Base-by-base conservation (phyloP, 2,329 filamentous ascomycete genomes). In the Cordyceps farinosa region DNA sequence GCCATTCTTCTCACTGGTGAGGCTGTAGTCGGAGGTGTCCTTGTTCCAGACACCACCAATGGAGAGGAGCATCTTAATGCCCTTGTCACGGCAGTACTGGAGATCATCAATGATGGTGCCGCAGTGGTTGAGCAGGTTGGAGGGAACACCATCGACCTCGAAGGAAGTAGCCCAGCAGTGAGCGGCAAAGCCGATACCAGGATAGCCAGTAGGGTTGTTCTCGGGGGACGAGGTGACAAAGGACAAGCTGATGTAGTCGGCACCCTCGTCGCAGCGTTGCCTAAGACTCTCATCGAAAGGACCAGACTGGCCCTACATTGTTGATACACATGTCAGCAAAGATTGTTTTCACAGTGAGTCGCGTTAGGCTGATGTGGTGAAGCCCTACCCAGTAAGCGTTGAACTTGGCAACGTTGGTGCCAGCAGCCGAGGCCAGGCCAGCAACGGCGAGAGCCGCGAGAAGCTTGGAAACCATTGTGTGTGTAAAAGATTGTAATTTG, bases 11-110 rank as follows among this genome's bases (percentile, higher is more conserved):
- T 69, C 65, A 22, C 65, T 70, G 5, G 69, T 66, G 22, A 79
- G 71, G 4, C 67, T 63, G 64, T 78, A 79, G 68, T 77, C 71
- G 66, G 69, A 72, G 40, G 29, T 56, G 27, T 54, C 61, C 1
- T 47, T 51, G 27, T 69, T 66, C 47, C 68, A 72, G 1, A 67
- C 69, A 30, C 78, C 78, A 8, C 78, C 78, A 36, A 80, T 75
- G 67, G 76, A 75, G 22, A 81, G 69, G 42, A 80, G 68, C 44
- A 81, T 69, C 71, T 80, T 80, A 65, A 79, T 75, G 62, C 77
- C 77, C 56, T 70, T 72, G 30, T 66, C 53, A 68, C 79, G 75
- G 70, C 79, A 81, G 68, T 76, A 75, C 32, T 73, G 67, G 60
- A 80, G 78, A 61, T 79, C 77, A 38, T 71, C 60, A 66, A 76